Percentiles rank a stretch among this genome's conserved stretches.
Conservation (phyloP, 805 yeast species). For the Nematodospora valgi region DNA sequence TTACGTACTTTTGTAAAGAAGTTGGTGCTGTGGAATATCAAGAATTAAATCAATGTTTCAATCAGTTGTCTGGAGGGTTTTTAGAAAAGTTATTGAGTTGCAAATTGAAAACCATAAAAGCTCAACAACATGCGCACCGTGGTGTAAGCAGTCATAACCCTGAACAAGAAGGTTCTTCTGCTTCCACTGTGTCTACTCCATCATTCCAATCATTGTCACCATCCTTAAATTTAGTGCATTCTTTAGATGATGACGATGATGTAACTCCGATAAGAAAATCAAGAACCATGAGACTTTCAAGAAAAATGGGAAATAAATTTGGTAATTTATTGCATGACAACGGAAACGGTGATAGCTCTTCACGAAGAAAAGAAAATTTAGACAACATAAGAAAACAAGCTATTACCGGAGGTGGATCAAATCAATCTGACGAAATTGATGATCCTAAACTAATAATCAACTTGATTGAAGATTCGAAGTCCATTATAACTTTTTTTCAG, state of each 20-base stretch:
- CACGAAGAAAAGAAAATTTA: constrained; percentile 4
- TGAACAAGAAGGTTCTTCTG: not conserved
- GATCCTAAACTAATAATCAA: constrained; percentile 33
- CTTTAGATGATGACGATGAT: constrained; percentile 10
- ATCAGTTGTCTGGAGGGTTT: constrained; percentile 23
- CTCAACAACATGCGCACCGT: not conserved
- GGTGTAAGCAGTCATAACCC: too few relatives aligned
- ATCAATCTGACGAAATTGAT: constrained; percentile 19
- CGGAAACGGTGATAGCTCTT: constrained; percentile 5
- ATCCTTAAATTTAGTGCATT: constrained; percentile 10
- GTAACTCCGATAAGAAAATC: constrained; percentile 19
- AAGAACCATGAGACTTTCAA: constrained; percentile 27
- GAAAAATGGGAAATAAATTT: constrained; percentile 28
- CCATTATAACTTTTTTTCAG: constrained; percentile 34
- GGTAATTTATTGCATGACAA: constrained; percentile 8
- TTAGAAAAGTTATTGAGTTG: constrained; percentile 18
- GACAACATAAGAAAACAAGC: constrained; percentile 2
- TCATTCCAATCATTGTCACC: too few relatives aligned
- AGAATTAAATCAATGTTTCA: constrained; percentile 44
- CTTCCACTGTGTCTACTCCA: constrained; percentile 5
- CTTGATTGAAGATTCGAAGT: constrained; percentile 32
- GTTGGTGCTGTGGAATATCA: constrained; percentile 47
- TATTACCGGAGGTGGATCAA: constrained; percentile 6
- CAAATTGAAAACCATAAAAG: not conserved
- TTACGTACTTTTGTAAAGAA: constrained; percentile 51